Evolutionary conservation across 2,329 filamentous ascomycete genomes (phyloP), one percentile per base, ranked within the genome.

Genomic region (Aspergillus eucalypticola): DNA sequence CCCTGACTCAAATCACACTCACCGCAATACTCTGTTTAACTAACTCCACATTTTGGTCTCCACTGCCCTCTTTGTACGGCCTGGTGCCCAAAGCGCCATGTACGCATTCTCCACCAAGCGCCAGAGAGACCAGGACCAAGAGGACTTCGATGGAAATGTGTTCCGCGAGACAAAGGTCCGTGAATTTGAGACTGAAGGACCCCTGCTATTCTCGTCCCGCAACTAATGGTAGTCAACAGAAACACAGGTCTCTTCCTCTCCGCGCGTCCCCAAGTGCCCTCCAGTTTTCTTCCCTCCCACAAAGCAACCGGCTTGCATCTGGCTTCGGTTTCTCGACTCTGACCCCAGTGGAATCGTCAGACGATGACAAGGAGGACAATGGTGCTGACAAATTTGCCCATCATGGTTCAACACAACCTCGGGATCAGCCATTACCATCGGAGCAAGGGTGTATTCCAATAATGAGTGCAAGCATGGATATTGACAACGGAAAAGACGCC

Each of bases 71-170:
- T 53, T 53, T 41, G n/a, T 10, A 38, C 27, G 35, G 27, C 29
- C 27, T 27, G 50, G 49, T 42, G 32, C 29, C 15, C 38, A 53
- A 23, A 49, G 27, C 49, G 35, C 35, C 46, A 73, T 74, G 71
- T 68, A 67, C 48, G 55, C 54, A 25, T 60, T 63, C 48, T 55
- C 66, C 17, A 52, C 58, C 32, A 74, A 74, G 58, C 70, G 71
- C 41, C 68, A 53, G 41, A 67, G 71, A 56, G 70, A 70, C 10
- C 41, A 89, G 74, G 61, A 78, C 84, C 66, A 86, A 79, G 71
- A 90, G 85, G 64, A 89, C 81, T 73, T 90, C 86, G 61, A 84
- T 73, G n/a, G 90, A n/a, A 54, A 51, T 32, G 44, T 48, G n/a
- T 25, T 56, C 25, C 67, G 60, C 54, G 69, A 66, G 46, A 66